Percentiles rank a stretch among this genome's conserved stretches.
These are phyloP conservation scores for Colletotrichum scovillei DNA, from an alignment of 2,329 filamentous ascomycete species.

Conservation along the genomic window DNA sequence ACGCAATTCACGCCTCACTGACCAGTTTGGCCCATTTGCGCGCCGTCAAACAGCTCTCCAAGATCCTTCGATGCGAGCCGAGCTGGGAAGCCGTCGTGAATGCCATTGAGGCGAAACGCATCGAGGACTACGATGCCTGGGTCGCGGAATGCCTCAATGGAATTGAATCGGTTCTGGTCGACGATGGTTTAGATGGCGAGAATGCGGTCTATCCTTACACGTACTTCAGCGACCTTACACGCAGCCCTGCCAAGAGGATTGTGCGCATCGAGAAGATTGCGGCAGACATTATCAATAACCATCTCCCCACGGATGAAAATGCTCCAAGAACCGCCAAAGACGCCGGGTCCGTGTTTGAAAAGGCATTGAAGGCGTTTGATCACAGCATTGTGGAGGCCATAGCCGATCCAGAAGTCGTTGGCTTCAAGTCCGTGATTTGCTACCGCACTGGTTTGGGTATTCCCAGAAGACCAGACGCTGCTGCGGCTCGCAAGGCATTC, in stretches of 20 bases:
- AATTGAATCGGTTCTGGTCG: conserved; percentile 80
- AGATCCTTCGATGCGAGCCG: conserved; percentile 71
- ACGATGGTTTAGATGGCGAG: conserved; percentile 72
- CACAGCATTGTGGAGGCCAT: conserved; percentile 66
- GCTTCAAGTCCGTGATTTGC: conserved; percentile 86
- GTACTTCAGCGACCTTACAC: conserved; percentile 75
- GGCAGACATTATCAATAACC: conserved; percentile 66
- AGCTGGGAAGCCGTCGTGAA: conserved; percentile 68
- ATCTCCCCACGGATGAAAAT: conserved; percentile 47
- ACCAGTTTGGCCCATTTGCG: conserved; percentile 77
- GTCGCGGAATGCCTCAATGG: conserved; percentile 74
- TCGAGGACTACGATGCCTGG: conserved; percentile 65
- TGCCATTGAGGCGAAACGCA: conserved; percentile 54
- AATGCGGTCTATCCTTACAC: conserved; percentile 67
- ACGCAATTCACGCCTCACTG: conserved; percentile 71
- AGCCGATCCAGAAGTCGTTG: conserved; percentile 75
- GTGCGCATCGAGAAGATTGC: conserved; percentile 82
- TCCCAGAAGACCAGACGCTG: conserved; percentile 53
- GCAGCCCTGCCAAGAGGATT: conserved; percentile 75
- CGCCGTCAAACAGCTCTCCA: conserved; percentile 74
- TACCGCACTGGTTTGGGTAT: conserved; percentile 81
- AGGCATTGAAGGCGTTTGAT: conserved; percentile 51
- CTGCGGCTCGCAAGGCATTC: conserved; percentile 54
- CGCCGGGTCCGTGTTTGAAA: conserved; percentile 45
- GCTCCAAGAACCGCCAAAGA: conserved; percentile 26